Conservation (phyloP, 1,284 basidiomycete species). For the Pisolithus thermaeus region DNA sequence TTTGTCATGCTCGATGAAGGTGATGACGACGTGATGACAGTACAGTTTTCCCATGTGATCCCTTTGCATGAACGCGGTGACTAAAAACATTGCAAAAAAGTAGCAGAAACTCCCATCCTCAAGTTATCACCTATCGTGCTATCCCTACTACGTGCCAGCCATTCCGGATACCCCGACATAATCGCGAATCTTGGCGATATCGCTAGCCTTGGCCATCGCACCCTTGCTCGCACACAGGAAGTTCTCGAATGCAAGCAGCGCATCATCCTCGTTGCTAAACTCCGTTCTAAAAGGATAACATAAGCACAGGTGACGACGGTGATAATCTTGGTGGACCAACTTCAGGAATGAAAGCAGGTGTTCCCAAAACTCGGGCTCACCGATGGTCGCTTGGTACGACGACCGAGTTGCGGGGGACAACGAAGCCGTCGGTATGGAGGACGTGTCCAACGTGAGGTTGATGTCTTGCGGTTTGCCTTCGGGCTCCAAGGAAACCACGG, state of each 20-base stretch:
- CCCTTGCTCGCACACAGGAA: slow-evolving; percentile 71
- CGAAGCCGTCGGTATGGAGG: slow-evolving; percentile 38
- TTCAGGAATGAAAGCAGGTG: slow-evolving; percentile 59
- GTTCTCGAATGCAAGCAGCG: slow-evolving; percentile 62
- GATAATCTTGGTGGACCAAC: slow-evolving; percentile 30
- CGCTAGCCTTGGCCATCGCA: slow-evolving; percentile 52
- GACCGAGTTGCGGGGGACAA: slow-evolving; percentile 38
- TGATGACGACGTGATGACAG: neutral
- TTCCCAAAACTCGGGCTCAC: slow-evolving; percentile 74
- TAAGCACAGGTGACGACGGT: slow-evolving; percentile 7
- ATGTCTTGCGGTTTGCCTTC: slow-evolving; percentile 56
- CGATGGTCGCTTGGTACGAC: slow-evolving; percentile 63
- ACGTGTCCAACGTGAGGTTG: slow-evolving; percentile 56
- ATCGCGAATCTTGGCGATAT: slow-evolving; percentile 78
- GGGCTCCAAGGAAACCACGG: slow-evolving; percentile 32
- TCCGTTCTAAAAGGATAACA: slow-evolving; percentile 38
- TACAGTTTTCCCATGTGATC: neutral
- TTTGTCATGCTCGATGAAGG: neutral
- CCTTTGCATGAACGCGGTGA: neutral
- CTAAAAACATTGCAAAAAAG: slow-evolving; percentile 11
- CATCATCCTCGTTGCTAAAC: slow-evolving; percentile 51
- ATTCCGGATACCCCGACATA: slow-evolving; percentile 71
- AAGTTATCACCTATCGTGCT: neutral
- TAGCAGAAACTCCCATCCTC: neutral
- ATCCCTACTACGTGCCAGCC: slow-evolving; percentile 53